Evolutionary conservation across 768 basidiomycete species (phyloP).

Genomic region (Phylloporus sp.): DNA sequence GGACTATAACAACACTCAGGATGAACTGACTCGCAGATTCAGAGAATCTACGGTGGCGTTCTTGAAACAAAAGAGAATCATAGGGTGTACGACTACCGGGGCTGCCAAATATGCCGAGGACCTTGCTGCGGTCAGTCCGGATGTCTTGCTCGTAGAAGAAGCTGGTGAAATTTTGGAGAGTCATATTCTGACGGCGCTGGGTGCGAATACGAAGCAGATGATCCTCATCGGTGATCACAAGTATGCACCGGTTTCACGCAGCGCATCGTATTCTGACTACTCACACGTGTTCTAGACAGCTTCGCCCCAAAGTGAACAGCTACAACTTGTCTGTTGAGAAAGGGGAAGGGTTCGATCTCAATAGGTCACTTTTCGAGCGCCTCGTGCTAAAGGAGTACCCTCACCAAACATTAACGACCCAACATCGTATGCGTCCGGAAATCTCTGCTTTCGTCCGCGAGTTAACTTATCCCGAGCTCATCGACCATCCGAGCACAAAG

Average conservation of each 20-base stretch:
- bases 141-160: conserved; percentile 65
- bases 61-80: conserved; percentile 49
- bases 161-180: conserved; percentile 72
- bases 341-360: conserved; percentile 64
- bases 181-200: conserved; percentile 61
- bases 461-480: conserved; percentile 67
- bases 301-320: conserved; percentile 69
- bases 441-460: conserved; percentile 61
- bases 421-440: conserved; percentile 75
- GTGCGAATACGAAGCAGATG: conserved; percentile 44
- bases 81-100: conserved; percentile 69
- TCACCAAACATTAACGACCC: conserved; percentile 50
- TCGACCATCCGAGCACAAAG: conserved; percentile 48
- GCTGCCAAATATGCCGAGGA: conserved; percentile 57
- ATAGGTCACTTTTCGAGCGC: conserved; percentile 66
- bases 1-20: conserved; percentile 41
- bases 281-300: conserved; percentile 42
- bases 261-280: background rate
- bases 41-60: conserved; percentile 33
- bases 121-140: conserved; percentile 45
- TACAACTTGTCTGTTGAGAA: conserved; percentile 67
- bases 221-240: conserved; percentile 75
- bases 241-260: conserved; percentile 30
- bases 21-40: conserved; percentile 35
- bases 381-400: conserved; percentile 61